These are phyloP conservation scores for Thalassiosira hispida DNA, from an alignment of 352 stramenopile species.

Conservation along the genomic window DNA sequence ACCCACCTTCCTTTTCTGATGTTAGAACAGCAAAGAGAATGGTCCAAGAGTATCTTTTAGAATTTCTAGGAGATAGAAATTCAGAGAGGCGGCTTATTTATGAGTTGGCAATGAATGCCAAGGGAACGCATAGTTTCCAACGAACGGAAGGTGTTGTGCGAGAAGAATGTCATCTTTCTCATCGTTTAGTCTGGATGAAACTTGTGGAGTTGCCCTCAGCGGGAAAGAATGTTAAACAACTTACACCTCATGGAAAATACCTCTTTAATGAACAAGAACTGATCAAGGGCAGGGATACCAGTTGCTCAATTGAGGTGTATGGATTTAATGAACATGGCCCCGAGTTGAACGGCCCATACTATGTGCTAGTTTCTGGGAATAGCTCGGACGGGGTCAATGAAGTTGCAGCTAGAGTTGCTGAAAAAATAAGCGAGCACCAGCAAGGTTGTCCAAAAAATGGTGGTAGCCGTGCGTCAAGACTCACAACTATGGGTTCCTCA, in stretches of 20 bases:
- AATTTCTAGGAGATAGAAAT: not conserved
- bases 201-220: not conserved
- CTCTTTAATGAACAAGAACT: too few relatives aligned
- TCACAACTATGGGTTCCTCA: too few relatives aligned
- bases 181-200: slow-evolving; percentile 3
- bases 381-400: too few relatives aligned
- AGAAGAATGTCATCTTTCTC: not conserved
- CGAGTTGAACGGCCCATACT: too few relatives aligned
- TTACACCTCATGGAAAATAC: not conserved
- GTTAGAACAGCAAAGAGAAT: not conserved
- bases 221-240: not conserved
- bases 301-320: too few relatives aligned
- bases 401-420: too few relatives aligned
- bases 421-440: not conserved
- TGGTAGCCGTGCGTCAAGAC: too few relatives aligned
- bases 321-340: too few relatives aligned
- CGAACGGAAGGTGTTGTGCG: not conserved
- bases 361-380: too few relatives aligned
- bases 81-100: not conserved
- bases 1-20: slow-evolving; percentile 1
- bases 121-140: not conserved
- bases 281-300: too few relatives aligned
- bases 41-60: not conserved
- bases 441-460: not conserved
- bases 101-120: not conserved